These are phyloP conservation scores for Paramecium primaurelia DNA, from an alignment of 73 alveolate species.

Conservation along the genomic window DNA sequence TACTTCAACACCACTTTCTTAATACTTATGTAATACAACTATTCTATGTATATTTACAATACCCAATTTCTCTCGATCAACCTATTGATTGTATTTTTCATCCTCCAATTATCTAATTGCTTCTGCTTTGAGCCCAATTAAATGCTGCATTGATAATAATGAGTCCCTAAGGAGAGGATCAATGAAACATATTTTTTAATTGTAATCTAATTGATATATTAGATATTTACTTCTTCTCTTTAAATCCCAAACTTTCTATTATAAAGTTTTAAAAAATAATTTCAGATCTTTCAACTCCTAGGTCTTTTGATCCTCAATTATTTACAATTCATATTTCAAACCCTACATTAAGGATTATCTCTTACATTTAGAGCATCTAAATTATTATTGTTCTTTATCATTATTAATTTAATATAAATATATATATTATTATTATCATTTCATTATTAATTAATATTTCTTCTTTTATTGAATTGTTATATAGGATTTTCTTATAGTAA, in stretches of 20 bases:
- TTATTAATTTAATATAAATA: neutral
- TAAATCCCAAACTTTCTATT: slow-evolving; percentile 17
- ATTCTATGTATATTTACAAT: neutral
- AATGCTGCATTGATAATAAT: neutral
- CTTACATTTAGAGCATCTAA: neutral
- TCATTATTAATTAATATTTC: slow-evolving; percentile 11
- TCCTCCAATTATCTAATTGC: slow-evolving; percentile 42
- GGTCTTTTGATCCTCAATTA: slow-evolving; percentile 12
- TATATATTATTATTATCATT: neutral
- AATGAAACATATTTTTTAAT: slow-evolving; percentile 9
- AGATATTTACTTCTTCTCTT: neutral
- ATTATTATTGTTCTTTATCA: neutral
- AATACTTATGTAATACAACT: slow-evolving; percentile 38
- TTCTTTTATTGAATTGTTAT: neutral
- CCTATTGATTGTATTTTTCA: neutral
- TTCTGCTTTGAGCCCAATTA: slow-evolving; percentile 11
- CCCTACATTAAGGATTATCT: neutral
- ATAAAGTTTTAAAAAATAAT: neutral
- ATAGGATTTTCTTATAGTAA: slow-evolving; percentile 29
- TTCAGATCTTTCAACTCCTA: slow-evolving; percentile 2
- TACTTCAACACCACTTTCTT: slow-evolving; percentile 52
- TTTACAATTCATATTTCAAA: neutral
- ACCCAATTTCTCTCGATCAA: slow-evolving; percentile 45
- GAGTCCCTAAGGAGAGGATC: slow-evolving; percentile 39
- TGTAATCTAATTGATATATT: neutral